phyloP scores from a whole-genome alignment of 306 rosid species.

The Trifolium subterraneum region DNA sequence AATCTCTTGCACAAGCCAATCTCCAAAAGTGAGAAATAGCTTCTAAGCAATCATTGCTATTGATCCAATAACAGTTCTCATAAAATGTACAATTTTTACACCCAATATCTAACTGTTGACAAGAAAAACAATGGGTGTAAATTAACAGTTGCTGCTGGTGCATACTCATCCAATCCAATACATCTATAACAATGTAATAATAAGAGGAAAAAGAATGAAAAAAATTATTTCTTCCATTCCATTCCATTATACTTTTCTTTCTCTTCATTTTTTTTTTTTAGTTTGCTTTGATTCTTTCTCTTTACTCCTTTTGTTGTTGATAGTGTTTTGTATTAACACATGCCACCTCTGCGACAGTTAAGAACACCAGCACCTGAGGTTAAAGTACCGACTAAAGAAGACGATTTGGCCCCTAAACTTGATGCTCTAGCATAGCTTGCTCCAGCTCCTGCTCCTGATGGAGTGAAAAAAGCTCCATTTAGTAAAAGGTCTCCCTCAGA shows the following conservation, averaged over 20 bases:
- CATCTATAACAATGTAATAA: slow-evolving; percentile 51
- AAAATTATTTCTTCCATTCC: slow-evolving; percentile 56
- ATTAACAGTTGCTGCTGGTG: slow-evolving; percentile 52
- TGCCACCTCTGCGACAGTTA: slow-evolving; percentile 63
- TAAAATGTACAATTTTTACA: slow-evolving; percentile 59
- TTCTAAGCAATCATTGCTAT: slow-evolving; percentile 45
- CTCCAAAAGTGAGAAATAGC: slow-evolving; percentile 32
- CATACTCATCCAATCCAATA: slow-evolving; percentile 58
- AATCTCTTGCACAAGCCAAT: slow-evolving; percentile 30
- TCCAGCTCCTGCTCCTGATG: slow-evolving; percentile 84
- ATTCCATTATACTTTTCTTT: slow-evolving; percentile 36
- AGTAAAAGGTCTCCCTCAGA: slow-evolving; percentile 93
- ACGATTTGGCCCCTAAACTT: slow-evolving; percentile 95
- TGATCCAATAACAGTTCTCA: slow-evolving; percentile 47
- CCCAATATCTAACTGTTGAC: slow-evolving; percentile 56
- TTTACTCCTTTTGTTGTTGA: slow-evolving; percentile 27
- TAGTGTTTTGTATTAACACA: slow-evolving; percentile 59
- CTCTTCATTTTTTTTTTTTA: neutral
- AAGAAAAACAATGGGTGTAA: slow-evolving; percentile 52
- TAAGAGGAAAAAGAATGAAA: slow-evolving; percentile 59
- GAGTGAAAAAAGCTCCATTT: slow-evolving; percentile 86
- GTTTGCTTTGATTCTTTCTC: slow-evolving; percentile 13
- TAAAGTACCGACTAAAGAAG: slow-evolving; percentile 75
- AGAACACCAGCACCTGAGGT: slow-evolving; percentile 85
- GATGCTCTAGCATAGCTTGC: slow-evolving; percentile 98